A percentile compares a stretch with the other conserved stretches of the same genome.
phyloP scores from a whole-genome alignment of 495 filamentous ascomycete species.

The Evansstolkia leycettana region DNA sequence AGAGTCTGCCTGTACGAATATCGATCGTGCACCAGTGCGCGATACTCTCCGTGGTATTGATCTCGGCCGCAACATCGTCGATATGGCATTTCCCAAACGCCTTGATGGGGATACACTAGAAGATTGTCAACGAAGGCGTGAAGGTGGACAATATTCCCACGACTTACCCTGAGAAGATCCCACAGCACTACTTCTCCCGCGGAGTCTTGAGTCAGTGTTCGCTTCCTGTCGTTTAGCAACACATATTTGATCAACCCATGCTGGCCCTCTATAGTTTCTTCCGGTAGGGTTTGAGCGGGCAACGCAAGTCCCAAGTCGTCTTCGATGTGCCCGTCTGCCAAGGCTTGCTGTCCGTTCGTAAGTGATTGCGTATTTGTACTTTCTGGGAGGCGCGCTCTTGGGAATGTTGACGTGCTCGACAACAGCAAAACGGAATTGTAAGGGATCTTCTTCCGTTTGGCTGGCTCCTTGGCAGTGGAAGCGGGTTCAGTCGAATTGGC shows the following conservation, averaged over 20 bases:
- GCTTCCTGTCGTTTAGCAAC: constrained; percentile 79
- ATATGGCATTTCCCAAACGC: constrained; percentile 87
- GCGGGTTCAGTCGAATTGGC: constrained; percentile 6
- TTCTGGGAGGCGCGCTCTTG: constrained; percentile 36
- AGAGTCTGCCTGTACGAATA: constrained; percentile 79
- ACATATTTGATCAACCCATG: constrained; percentile 90
- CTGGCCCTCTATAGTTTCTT: constrained; percentile 86
- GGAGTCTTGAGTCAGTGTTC: constrained; percentile 85
- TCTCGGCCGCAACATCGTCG: constrained; percentile 77
- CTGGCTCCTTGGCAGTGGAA: background rate
- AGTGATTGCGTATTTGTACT: constrained; percentile 34
- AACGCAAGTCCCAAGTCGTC: constrained; percentile 41
- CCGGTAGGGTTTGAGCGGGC: constrained; percentile 62
- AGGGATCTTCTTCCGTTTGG: constrained; percentile 49
- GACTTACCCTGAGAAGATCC: constrained; percentile 71
- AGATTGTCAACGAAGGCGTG: constrained; percentile 5
- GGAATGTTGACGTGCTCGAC: constrained; percentile 72
- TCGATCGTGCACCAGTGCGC: constrained; percentile 94
- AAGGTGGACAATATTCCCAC: constrained; percentile 16
- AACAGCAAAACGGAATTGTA: constrained; percentile 63
- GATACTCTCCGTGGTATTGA: constrained; percentile 81
- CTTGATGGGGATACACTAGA: constrained; percentile 68
- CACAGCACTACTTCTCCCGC: constrained; percentile 93
- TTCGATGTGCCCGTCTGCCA: constrained; percentile 47
- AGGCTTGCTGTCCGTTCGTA: constrained; percentile 41